phyloP scores from a whole-genome alignment of 495 filamentous ascomycete genomes.

The Aspergillus wentii region DNA sequence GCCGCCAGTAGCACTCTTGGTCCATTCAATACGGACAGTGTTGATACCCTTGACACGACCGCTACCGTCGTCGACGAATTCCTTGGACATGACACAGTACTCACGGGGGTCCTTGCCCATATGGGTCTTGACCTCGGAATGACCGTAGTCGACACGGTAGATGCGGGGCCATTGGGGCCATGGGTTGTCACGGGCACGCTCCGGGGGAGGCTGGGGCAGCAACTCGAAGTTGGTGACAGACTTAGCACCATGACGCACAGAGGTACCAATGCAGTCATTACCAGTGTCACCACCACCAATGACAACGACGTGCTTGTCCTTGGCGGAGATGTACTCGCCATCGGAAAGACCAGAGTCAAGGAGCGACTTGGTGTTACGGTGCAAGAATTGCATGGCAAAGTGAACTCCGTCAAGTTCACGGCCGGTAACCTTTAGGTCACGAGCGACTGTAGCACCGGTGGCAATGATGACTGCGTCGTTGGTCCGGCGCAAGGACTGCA shows the following conservation, averaged over 20 bases:
- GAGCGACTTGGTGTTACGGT: constrained; percentile 97
- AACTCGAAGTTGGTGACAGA: constrained; percentile 98
- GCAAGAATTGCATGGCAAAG: constrained; percentile 98
- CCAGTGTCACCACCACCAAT: constrained; percentile 99
- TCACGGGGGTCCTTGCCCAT: constrained; percentile 97
- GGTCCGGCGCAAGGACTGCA: constrained; percentile 68
- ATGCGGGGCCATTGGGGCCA: constrained; percentile 99
- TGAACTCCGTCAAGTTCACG: constrained; percentile 92
- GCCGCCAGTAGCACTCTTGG: constrained; percentile 79
- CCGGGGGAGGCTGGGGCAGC: constrained; percentile 87
- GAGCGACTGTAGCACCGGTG: constrained; percentile 95
- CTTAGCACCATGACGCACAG: constrained; percentile 95
- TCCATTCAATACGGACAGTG: constrained; percentile 96
- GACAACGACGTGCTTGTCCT: constrained; percentile 94
- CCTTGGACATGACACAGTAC: constrained; percentile 98
- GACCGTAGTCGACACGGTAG: constrained; percentile 97
- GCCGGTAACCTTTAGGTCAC: constrained; percentile 89
- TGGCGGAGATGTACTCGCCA: constrained; percentile 89
- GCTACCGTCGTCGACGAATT: constrained; percentile 89
- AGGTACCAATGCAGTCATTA: constrained; percentile 99
- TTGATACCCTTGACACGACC: constrained; percentile 96
- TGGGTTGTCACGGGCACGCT: constrained; percentile 94
- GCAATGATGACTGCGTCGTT: constrained; percentile 90
- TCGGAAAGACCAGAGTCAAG: constrained; percentile 89
- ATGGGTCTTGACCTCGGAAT: constrained; percentile 94